phyloP scores from a whole-genome alignment of 164 flowering plant genomes.

The Magnolia kwangsiensis region DNA sequence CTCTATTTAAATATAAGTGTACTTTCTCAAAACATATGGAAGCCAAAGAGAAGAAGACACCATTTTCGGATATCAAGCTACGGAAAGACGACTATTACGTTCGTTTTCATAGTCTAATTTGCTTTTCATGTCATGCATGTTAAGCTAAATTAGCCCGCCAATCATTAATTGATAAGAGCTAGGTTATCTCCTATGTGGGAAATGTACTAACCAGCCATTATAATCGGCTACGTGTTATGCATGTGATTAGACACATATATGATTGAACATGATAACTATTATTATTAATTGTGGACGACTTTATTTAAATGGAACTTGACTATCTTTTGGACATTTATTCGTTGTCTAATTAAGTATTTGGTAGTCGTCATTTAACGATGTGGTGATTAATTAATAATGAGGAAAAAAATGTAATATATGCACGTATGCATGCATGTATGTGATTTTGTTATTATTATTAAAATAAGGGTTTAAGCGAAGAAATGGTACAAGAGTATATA shows the following conservation, averaged over 20 bases:
- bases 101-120: not conserved
- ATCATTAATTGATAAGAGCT: not conserved
- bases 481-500: no score
- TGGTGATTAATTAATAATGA: no score
- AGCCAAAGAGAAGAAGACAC: conserved; percentile 24
- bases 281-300: not conserved
- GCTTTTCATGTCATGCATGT: not conserved
- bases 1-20: not conserved
- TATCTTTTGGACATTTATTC: not conserved
- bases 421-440: no score
- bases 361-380: no score
- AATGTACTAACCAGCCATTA: not conserved
- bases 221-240: no score
- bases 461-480: no score
- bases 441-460: no score
- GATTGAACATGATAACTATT: no score
- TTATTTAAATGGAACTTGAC: not conserved
- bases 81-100: conserved; percentile 3
- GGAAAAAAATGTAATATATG: no score
- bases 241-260: no score
- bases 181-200: not conserved
- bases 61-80: conserved; percentile 23
- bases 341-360: not conserved
- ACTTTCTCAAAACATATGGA: conserved; percentile 20
- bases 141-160: not conserved